phyloP scores from a whole-genome alignment of 176 grass and related monocot species.

The Cenchrus americanus region DNA sequence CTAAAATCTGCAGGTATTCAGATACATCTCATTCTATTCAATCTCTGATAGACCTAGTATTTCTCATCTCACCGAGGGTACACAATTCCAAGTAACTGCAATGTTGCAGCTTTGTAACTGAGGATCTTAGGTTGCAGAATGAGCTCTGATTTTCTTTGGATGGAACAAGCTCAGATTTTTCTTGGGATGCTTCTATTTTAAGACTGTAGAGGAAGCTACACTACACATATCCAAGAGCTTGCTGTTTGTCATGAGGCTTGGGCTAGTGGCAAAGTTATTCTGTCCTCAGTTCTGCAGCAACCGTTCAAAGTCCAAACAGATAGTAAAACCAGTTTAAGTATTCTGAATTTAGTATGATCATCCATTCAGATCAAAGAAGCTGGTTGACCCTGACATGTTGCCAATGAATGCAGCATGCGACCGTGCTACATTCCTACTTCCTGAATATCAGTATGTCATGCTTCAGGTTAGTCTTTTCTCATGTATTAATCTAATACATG shows the following conservation, averaged over 20 bases:
- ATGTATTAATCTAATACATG: background rate
- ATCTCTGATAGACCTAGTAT: background rate
- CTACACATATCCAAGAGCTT: background rate
- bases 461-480: background rate
- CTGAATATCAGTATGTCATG: background rate
- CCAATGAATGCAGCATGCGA: background rate
- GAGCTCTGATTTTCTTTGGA: slow-evolving; percentile 15
- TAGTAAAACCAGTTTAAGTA: background rate
- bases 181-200: no score
- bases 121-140: background rate
- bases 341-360: background rate
- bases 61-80: slow-evolving; percentile 1
- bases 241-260: background rate
- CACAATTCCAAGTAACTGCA: background rate
- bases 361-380: slow-evolving; percentile 14
- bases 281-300: background rate
- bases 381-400: background rate
- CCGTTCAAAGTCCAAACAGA: background rate
- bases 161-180: background rate
- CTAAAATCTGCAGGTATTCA: background rate
- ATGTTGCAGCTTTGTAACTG: background rate
- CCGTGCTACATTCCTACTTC: background rate
- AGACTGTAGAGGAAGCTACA: background rate
- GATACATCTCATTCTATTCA: background rate
- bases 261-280: slow-evolving; percentile 11